Evolutionary conservation across 768 basidiomycete genomes (phyloP), one percentile per base, ranked within the genome.

Genomic region (Saitozyma sp.): DNA sequence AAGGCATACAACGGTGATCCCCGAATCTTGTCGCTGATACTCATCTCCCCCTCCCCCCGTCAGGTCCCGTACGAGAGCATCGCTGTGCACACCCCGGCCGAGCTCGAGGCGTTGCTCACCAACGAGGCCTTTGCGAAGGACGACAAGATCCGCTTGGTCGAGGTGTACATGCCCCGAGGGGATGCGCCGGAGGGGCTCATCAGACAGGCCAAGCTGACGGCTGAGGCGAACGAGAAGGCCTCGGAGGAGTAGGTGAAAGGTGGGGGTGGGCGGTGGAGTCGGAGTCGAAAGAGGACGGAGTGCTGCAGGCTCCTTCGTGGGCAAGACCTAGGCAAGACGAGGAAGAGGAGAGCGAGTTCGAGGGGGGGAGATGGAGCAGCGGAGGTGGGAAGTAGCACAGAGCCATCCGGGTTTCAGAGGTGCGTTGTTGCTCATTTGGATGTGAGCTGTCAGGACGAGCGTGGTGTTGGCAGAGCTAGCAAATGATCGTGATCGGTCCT

Each of bases 41-140:
- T n/a, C 13, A 5, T 29, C 29, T 5, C 16, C 50, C 55, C 53
- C 52, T 61, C 20, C 41, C n/a, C 49, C 56, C 50, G 56, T 37
- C 54, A 70, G 74, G 69, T 73, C 50, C 64, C 70, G n/a, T 62
- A 77, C 68, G 65, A 82, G 70, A 88, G 88, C 3, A 88, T 89
- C 78, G 87, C 83, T 10, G 88, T 91, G 48, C 79, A 80, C 65
- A 88, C 83, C 57, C 90, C 88, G 73, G 60, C 76, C 8, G 90
- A 90, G 76, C 82, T 96, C 9, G 83, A 86, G 39, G 78, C 78
- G 2, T 83, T 98, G 13, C 83, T 98, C 61, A 82, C 86, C 6
- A 83, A 89, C 73, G 61, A 80, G 3, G 74, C 80, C 8, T 94
- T 96, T 72, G 84, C 82, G 3, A 81, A 70, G 19, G 86, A 88